Evolutionary conservation across 1,284 basidiomycete species (phyloP), one percentile per base, ranked within the genome.

Genomic region (Rhodotorula sp.): DNA sequence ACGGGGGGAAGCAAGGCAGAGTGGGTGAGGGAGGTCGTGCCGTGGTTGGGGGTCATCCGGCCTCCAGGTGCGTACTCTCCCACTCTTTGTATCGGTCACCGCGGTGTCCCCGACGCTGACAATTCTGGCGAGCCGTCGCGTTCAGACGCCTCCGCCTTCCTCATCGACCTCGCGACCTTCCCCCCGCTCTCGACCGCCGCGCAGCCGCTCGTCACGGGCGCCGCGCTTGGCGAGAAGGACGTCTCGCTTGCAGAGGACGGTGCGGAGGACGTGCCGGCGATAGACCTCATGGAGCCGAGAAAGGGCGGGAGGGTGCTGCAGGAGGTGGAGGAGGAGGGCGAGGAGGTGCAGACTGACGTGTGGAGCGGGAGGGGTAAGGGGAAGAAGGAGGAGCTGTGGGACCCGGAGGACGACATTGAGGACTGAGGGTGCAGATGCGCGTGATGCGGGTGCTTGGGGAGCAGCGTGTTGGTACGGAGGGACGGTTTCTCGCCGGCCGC

Each of bases 41-140:
- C 83, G 10, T 81, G 80, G 77, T 75, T 82, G 58, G 76, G 81
- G 55, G 81, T 81, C 67, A 79, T 82, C 21, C 80, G 64, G 50
- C 63, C 81, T 44, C 36, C 63, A 2, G 44, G 78, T n/a, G 73
- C 76, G 36, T 65, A 68, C 39, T 41, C 17, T 8, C 39, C 10
- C 44, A 12, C 19, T 44, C 19, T 44, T 8, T 44, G 5, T 72
- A 1, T 25, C 37, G 27, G 3, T 29, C 9, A 48, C 13, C 39
- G n/a, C 25, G 29, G 32, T 25, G 53, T 12, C 65, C 50, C 19
- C 44, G 9, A 36, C 10, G 12, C 48, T 34, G 39, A 8, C 13
- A 64, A 36, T 34, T 64, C 56, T n/a, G 27, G n/a, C 54, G 34
- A 36, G 54, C 56, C n/a, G 34, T 61, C 32, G 2, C 12, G 32